These are phyloP conservation scores for Flaveria floridana DNA, from an alignment of 140 eudicot genomes.

Conservation along the genomic window DNA sequence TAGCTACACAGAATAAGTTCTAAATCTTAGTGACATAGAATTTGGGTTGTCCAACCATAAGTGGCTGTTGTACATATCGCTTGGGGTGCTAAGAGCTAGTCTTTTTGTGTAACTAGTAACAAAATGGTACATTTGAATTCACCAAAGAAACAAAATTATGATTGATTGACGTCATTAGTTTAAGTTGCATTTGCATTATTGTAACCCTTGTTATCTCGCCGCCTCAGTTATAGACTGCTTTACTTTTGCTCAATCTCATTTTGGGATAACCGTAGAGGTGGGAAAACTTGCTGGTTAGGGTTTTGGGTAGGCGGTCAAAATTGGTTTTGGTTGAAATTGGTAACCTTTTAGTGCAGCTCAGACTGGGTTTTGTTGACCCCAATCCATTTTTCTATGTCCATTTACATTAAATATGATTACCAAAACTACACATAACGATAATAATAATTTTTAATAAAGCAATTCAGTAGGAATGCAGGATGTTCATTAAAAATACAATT, in stretches of 20 bases:
- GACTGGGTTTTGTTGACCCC: neutral
- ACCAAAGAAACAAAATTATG: neutral
- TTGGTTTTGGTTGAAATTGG: neutral
- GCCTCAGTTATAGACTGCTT: neutral
- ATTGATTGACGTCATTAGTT: too few species aligned
- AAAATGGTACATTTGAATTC: constrained; percentile 6
- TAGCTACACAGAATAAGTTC: neutral
- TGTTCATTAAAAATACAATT: neutral
- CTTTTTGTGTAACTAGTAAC: constrained; percentile 8
- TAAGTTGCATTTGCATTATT: constrained; percentile 4
- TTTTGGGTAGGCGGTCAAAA: neutral
- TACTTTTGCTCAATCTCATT: neutral
- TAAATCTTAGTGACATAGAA: neutral
- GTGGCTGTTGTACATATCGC: too few species aligned
- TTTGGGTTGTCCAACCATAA: too few species aligned
- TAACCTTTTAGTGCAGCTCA: neutral
- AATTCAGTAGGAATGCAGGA: neutral
- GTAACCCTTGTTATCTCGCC: neutral
- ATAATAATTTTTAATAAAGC: too few species aligned
- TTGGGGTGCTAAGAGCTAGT: constrained; percentile 5
- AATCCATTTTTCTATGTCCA: neutral
- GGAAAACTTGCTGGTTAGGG: neutral
- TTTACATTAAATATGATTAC: neutral
- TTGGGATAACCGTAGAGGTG: neutral
- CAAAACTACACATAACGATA: neutral